These are phyloP conservation scores for Pichia sp. DNA, from an alignment of 1,139 yeast genomes.

Conservation along the genomic window DNA sequence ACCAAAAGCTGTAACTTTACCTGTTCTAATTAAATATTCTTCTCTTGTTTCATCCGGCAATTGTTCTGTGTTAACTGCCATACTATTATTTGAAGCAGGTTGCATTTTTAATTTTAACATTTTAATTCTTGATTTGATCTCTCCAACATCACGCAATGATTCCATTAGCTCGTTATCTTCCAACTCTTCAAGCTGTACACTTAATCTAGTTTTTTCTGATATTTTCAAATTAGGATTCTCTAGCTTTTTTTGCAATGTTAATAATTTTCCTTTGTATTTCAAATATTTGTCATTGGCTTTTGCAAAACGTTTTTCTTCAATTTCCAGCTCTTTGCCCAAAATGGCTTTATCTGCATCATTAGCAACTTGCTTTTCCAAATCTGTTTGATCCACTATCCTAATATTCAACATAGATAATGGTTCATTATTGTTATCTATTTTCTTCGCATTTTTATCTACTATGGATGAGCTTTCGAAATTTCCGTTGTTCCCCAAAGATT, in stretches of 20 bases:
- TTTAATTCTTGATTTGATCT: constrained; percentile 52
- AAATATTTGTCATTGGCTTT: constrained; percentile 50
- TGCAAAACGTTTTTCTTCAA: constrained; percentile 67
- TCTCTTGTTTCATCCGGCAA: constrained; percentile 68
- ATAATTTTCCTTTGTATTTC: constrained; percentile 31
- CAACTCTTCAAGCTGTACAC: constrained; percentile 51
- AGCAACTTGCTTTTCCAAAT: constrained; percentile 66
- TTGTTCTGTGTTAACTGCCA: too few relatives aligned
- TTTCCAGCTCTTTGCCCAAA: constrained; percentile 56
- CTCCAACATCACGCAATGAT: constrained; percentile 54
- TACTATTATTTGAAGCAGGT: too few relatives aligned
- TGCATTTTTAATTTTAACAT: constrained; percentile 21
- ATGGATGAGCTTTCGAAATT: too few relatives aligned
- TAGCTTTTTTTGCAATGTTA: constrained; percentile 7
- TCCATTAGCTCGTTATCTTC: constrained; percentile 48
- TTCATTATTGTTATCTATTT: background rate
- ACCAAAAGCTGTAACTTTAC: constrained; percentile 93
- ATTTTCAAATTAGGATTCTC: constrained; percentile 31
- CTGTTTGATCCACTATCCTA: constrained; percentile 65
- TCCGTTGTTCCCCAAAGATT: too few relatives aligned
- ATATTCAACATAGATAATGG: constrained; percentile 34
- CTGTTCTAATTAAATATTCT: constrained; percentile 80
- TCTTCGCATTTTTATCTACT: too few relatives aligned
- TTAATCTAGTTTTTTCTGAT: constrained; percentile 53
- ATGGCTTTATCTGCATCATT: constrained; percentile 61